Evolutionary conservation across 2,329 filamentous ascomycete genomes (phyloP).

Genomic region (Fusarium sulawesiense): DNA sequence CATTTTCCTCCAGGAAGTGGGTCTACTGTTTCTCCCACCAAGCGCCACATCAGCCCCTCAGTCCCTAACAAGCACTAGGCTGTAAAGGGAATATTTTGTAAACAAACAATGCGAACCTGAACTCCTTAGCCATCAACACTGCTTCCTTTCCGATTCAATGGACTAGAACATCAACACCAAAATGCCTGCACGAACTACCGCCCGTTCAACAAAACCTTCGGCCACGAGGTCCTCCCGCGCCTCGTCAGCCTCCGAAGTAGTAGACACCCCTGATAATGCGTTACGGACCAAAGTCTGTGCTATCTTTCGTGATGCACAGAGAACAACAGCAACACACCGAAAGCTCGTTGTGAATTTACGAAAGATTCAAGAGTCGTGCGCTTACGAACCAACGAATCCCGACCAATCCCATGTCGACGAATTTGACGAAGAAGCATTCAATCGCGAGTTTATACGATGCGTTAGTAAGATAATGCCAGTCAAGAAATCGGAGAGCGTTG

Average conservation of each 20-base stretch:
- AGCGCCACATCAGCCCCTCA: constrained; percentile 20
- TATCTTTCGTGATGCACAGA: constrained; percentile 85
- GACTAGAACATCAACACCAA: constrained; percentile 17
- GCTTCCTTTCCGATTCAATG: constrained; percentile 6
- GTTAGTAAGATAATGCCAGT: constrained; percentile 84
- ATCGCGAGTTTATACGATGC: constrained; percentile 84
- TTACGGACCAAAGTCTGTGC: constrained; percentile 79
- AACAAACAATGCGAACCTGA: constrained; percentile 39
- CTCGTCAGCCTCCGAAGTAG: constrained; percentile 74
- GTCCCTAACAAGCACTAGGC: constrained; percentile 40
- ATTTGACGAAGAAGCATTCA: constrained; percentile 88
- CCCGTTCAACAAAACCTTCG: constrained; percentile 60
- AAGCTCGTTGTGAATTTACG: constrained; percentile 89
- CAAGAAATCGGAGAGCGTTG: constrained; percentile 90
- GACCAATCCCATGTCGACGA: constrained; percentile 69
- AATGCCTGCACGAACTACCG: constrained; percentile 64
- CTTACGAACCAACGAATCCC: constrained; percentile 68
- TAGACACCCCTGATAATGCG: constrained; percentile 76
- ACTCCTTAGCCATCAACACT: constrained; percentile 12
- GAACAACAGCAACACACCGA: constrained; percentile 87
- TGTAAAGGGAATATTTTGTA: constrained; percentile 49
- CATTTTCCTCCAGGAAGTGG: not conserved
- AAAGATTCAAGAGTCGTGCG: constrained; percentile 90
- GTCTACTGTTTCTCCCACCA: not conserved
- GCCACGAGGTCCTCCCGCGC: constrained; percentile 60